A percentile compares a stretch with the other conserved stretches of the same genome.
Conservation (phyloP, 2,329 filamentous ascomycete species). For the Dactylellina sp. region DNA sequence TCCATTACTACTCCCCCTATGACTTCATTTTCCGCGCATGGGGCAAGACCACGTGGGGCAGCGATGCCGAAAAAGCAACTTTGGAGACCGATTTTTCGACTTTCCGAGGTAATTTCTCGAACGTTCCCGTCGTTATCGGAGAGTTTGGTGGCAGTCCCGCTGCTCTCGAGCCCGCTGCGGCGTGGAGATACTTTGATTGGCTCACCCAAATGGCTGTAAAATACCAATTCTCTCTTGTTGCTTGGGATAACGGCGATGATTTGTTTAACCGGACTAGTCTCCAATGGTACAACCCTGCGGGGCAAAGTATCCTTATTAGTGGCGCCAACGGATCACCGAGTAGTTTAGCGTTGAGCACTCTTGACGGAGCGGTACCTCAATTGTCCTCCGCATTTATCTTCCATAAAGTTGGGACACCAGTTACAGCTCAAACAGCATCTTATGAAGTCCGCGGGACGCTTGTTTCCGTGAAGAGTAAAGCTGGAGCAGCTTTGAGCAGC, state of each 20-base stretch:
- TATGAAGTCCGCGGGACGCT: conserved; percentile 70
- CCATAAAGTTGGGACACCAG: conserved; percentile 62
- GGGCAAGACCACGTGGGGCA: conserved; percentile 74
- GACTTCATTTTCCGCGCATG: conserved; percentile 67
- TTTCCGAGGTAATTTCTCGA: conserved; percentile 69
- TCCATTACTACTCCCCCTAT: conserved; percentile 72
- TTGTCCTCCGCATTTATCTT: conserved; percentile 71
- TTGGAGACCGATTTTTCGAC: conserved; percentile 68
- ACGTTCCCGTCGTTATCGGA: conserved; percentile 66
- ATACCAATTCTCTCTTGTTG: conserved; percentile 67
- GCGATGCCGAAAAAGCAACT: conserved; percentile 68
- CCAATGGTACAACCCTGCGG: conserved; percentile 68
- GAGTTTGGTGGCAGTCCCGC: conserved; percentile 69
- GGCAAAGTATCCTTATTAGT: conserved; percentile 67
- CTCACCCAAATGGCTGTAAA: conserved; percentile 68
- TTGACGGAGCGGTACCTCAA: conserved; percentile 65
- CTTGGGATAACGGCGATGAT: conserved; percentile 74
- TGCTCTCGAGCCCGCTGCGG: conserved; percentile 69
- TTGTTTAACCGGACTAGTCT: conserved; percentile 67
- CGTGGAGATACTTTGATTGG: conserved; percentile 72
- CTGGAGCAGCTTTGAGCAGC: conserved; percentile 63
- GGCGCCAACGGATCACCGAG: conserved; percentile 66
- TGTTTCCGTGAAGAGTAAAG: conserved; percentile 63
- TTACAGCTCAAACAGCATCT: conserved; percentile 65
- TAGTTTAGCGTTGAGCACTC: conserved; percentile 69